Conservation (phyloP, 2,329 filamentous ascomycete species). For the Ophiostoma tasmaniense region DNA sequence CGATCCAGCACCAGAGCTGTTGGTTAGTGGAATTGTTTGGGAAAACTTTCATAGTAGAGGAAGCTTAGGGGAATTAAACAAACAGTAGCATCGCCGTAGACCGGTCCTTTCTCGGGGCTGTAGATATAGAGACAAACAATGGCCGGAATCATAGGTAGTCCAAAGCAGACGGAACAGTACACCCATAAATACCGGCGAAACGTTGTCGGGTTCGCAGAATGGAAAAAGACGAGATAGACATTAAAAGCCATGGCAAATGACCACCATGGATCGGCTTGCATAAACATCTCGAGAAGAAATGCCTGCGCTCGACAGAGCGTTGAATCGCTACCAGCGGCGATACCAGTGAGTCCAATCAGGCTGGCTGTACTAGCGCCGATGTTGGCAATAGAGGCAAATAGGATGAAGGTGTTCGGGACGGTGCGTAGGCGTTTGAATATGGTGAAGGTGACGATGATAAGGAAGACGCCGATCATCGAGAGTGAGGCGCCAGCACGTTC, state of each 20-base stretch:
- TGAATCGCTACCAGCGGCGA: conserved; percentile 44
- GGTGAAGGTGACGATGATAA: conserved; percentile 45
- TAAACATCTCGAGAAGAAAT: conserved; percentile 63
- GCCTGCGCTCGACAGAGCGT: conserved; percentile 54
- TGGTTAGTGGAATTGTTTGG: not conserved
- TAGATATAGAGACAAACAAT: conserved; percentile 54
- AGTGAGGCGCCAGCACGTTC: conserved; percentile 47
- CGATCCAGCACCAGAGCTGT: conserved; percentile 57
- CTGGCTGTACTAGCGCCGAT: conserved; percentile 56
- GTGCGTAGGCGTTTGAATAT: conserved; percentile 45
- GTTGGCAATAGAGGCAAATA: conserved; percentile 53
- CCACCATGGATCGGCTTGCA: conserved; percentile 69
- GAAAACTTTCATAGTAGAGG: not conserved
- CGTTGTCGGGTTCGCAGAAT: conserved; percentile 52
- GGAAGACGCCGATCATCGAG: conserved; percentile 42
- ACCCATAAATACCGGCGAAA: conserved; percentile 65
- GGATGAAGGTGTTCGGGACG: conserved; percentile 53
- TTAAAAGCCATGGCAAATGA: conserved; percentile 77
- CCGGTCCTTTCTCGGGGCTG: conserved; percentile 28
- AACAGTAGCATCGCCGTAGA: conserved; percentile 52
- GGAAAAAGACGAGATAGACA: conserved; percentile 62
- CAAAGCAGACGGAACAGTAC: conserved; percentile 64
- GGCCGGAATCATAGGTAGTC: conserved; percentile 59
- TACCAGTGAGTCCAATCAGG: conserved; percentile 59
- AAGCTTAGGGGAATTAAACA: conserved; percentile 21